Percentiles rank a stretch among this genome's conserved stretches.
phyloP scores from a whole-genome alignment of 1,284 basidiomycete genomes.

The Ustilago vetiveriae region DNA sequence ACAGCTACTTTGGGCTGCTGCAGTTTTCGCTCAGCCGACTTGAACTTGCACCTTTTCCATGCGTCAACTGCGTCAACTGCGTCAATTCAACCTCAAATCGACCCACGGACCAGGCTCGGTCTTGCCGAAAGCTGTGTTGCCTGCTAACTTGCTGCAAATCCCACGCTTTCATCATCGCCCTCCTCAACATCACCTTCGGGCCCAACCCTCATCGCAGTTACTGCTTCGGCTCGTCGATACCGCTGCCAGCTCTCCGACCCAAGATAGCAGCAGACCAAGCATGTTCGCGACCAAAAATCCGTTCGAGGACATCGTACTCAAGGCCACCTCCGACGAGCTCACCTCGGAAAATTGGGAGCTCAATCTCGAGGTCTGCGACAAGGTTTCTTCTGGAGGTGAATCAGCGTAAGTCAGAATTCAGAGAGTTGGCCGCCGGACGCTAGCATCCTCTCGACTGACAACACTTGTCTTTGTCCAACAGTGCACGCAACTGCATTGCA shows the following conservation, averaged over 20 bases:
- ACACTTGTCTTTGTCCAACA: conserved; percentile 66
- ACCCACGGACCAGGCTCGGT: conserved; percentile 17
- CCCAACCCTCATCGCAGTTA: too few species aligned
- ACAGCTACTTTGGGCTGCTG: too few species aligned
- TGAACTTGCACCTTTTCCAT: too few species aligned
- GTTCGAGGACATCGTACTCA: conserved; percentile 92
- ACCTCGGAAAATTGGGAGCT: conserved; percentile 96
- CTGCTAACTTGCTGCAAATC: too few species aligned
- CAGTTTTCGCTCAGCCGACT: conserved; percentile 6
- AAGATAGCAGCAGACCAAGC: conserved; percentile 1
- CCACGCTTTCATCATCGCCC: too few species aligned
- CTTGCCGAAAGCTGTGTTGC: too few species aligned
- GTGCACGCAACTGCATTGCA: conserved; percentile 85
- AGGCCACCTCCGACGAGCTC: conserved; percentile 93
- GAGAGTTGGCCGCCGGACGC: not conserved
- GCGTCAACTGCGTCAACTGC: too few species aligned
- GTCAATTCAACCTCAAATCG: too few species aligned
- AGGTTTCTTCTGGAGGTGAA: conserved; percentile 85
- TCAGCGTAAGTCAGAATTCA: conserved; percentile 55
- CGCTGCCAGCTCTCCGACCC: too few species aligned
- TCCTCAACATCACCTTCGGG: too few species aligned
- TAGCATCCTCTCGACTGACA: not conserved
- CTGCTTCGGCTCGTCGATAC: too few species aligned
- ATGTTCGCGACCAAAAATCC: conserved; percentile 73
- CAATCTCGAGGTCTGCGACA: conserved; percentile 94